Evolutionary conservation across 2,329 filamentous ascomycete genomes (phyloP), one percentile per base, ranked within the genome.

Genomic region (Aureobasidium lini): DNA sequence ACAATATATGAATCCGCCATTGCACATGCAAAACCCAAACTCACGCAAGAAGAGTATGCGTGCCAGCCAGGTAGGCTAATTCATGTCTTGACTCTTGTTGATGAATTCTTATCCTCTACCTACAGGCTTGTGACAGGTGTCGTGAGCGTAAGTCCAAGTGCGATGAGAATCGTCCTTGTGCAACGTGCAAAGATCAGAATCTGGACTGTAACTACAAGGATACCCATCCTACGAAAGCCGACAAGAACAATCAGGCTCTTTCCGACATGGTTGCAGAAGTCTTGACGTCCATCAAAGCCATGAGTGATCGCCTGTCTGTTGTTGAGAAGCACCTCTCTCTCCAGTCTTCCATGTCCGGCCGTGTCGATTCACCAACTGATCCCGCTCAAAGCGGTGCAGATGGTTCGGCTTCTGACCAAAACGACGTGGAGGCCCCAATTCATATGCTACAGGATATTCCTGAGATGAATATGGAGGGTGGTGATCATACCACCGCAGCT

Each of bases 401-500:
- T 34, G 44, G 42, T 39, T 36, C 57, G 57, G 40, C 57, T 63
- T 39, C 31, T 36, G 50, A 50, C 57, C 29, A 59, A 59, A 49
- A 36, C 40, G 47, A 34, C 34, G 6, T 15, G 13, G 42, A 40
- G 29, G 36, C 16, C 1, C 40, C 36, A 6, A 18, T 29, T 8
- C 37, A n/a, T 7, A 11, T 13, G 13, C 16, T 37, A 23, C 46
- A 37, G 16, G 46, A 59, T 6, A 5, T n/a, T 18, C 43, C 15
- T 1, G 89, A 95, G 59, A 89, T 90, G 0, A 37, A 16, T 1
- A 18, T 37, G 28, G 29, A 54, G 16, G 29, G 39, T 10, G 83
- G 86, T 31, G 89, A 95, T 65, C 93, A 97, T 68, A 95, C 90
- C 0, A 96, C 92, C 0, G 84, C 90, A n/a, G 91, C 91, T 1